A percentile compares a stretch with the other conserved stretches of the same genome.
Conservation (phyloP, 768 basidiomycete genomes). For the Coprinopsis strossmayeri region DNA sequence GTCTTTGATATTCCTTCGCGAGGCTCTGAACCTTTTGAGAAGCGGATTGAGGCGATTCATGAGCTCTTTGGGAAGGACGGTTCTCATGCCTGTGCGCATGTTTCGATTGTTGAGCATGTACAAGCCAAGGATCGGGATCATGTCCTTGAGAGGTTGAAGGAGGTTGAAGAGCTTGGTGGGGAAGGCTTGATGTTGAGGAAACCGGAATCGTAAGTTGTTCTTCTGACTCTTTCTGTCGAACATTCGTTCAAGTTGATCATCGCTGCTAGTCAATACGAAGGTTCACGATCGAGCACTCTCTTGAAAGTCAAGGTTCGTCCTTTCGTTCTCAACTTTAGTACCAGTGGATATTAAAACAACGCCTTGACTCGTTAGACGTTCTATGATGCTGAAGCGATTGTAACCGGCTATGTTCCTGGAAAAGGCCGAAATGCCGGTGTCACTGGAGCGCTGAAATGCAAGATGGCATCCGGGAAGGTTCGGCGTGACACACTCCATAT, state of each 20-base stretch:
- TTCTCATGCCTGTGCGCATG: conserved; percentile 32
- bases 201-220: conserved; percentile 38
- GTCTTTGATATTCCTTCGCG: conserved; percentile 54
- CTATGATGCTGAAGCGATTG: conserved; percentile 54
- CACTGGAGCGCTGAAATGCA: conserved; percentile 46
- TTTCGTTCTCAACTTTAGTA: too few species aligned
- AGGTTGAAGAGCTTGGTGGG: conserved; percentile 47
- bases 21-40: conserved; percentile 41
- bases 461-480: conserved; percentile 53
- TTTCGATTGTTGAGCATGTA: conserved; percentile 44
- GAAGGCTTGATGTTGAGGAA: conserved; percentile 55
- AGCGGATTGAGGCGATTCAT: conserved; percentile 37
- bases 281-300: conserved; percentile 38
- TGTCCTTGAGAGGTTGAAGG: conserved; percentile 47
- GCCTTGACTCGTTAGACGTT: too few species aligned
- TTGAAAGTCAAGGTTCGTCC: conserved; percentile 45
- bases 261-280: conserved; percentile 39
- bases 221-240: not conserved
- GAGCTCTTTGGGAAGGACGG: conserved; percentile 42
- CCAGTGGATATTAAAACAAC: too few species aligned
- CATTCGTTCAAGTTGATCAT: not conserved
- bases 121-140: conserved; percentile 39
- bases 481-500: too few species aligned
- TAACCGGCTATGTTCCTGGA: conserved; percentile 50
- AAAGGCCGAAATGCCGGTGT: conserved; percentile 44